Evolutionary conservation across 768 basidiomycete species (phyloP), one percentile per base, ranked within the genome.

Genomic region (Lactifluus volemus): DNA sequence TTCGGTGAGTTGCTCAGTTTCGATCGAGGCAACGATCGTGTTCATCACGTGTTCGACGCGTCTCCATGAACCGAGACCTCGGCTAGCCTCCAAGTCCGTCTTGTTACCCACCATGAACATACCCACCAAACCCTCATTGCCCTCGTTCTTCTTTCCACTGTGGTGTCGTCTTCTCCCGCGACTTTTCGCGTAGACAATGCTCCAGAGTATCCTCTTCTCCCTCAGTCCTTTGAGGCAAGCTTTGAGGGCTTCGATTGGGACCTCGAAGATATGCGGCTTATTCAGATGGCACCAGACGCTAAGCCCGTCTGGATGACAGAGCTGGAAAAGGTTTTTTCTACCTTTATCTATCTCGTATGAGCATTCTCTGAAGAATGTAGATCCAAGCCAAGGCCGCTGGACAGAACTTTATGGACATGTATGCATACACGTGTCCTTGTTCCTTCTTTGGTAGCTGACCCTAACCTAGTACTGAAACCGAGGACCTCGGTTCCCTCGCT

Each of bases 381-480:
- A 87, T 95, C 63, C 76, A 83, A 68, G 80, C 84, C 62, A 95
- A 89, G 73, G 84, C 84, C 53, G 78, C 81, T 65, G 91, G 91
- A 63, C 68, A 84, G 74, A 86, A 81, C 55, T 95, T 94, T 79
- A 89, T 95, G 75, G 93, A 95, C 72, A 80, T 96, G 88, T 90
- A 72, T 75, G 77, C 64, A 47, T 34, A 25, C 67, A 55, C n/a
- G 50, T 61, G 36, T 65, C 48, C 7, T 38, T 21, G 1, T 39
- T 15, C 2, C 19, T 30, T 55, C 30, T 42, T 45, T 38, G 56
- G 41, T 6, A 34, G 14, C 57, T 59, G 59, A 56, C 48, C 36
- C 66, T 54, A 63, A 50, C 52, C 48, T 55, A 48, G 29, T 21
- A 67, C 67, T 5, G 67, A 67, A 7, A 50, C 67, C 14, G 29